Conservation (phyloP, 139 green algal species). For the Bryopsis sp. region DNA sequence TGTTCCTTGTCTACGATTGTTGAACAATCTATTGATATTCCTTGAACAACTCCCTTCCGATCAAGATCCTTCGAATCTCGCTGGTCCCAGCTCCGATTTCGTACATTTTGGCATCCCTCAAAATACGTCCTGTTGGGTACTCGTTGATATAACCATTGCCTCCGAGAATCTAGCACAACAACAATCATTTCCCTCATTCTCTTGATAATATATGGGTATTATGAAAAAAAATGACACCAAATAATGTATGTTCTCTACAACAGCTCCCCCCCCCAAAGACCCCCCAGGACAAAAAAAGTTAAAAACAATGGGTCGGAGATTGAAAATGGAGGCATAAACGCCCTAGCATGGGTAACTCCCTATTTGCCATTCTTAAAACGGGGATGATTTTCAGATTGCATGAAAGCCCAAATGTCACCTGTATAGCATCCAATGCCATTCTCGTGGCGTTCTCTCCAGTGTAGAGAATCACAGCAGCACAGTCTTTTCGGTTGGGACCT, state of each 20-base stretch:
- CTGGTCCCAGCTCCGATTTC: conserved; percentile 83
- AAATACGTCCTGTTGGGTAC: conserved; percentile 75
- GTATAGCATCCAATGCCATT: conserved; percentile 77
- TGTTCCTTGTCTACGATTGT: neutral
- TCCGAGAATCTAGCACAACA: conserved; percentile 60
- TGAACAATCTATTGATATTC: neutral
- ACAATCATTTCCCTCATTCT: neutral
- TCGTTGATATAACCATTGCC: conserved; percentile 94
- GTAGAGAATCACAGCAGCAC: conserved; percentile 79
- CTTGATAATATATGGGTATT: too few species aligned
- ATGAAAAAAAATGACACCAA: too few species aligned
- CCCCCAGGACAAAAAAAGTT: too few species aligned
- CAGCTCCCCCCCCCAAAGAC: too few species aligned
- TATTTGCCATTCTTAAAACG: too few species aligned
- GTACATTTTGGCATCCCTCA: conserved; percentile 94
- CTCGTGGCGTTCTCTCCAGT: conserved; percentile 72
- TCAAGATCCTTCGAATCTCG: conserved; percentile 82
- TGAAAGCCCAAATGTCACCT: conserved; percentile 32
- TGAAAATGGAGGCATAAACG: too few species aligned
- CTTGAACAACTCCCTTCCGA: conserved; percentile 78
- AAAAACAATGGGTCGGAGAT: too few species aligned
- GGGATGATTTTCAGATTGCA: too few species aligned
- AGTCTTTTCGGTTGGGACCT: conserved; percentile 53
- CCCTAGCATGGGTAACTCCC: too few species aligned
- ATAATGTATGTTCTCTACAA: too few species aligned